Evolutionary conservation across 345 rosid genomes (phyloP).

Genomic region (Crucihimalaya himalaica): DNA sequence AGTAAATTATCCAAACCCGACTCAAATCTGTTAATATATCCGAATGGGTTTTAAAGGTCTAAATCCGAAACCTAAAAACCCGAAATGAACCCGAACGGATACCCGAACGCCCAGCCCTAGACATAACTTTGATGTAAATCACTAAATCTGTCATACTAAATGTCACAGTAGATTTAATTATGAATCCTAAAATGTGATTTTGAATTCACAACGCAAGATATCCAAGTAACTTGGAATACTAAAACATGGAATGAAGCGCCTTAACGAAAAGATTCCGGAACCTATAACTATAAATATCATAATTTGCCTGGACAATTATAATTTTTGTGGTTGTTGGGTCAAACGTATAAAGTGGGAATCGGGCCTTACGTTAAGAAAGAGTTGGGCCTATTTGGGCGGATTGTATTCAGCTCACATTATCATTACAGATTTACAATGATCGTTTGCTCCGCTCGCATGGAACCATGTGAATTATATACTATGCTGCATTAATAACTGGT

Average conservation of each 20-base stretch:
- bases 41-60: too few relatives aligned
- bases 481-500: not conserved
- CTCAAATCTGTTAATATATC: too few relatives aligned
- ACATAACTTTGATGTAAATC: too few relatives aligned
- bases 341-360: not conserved
- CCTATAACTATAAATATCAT: not conserved
- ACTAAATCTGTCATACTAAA: too few relatives aligned
- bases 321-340: not conserved
- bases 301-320: not conserved
- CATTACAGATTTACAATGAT: not conserved
- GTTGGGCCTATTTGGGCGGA: not conserved
- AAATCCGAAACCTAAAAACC: too few relatives aligned
- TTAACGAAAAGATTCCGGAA: not conserved
- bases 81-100: too few relatives aligned
- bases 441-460: too few relatives aligned
- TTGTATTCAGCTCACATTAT: not conserved
- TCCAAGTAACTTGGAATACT: not conserved
- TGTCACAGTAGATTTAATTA: too few relatives aligned
- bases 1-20: too few relatives aligned
- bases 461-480: too few relatives aligned
- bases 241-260: not conserved
- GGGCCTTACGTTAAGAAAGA: not conserved
- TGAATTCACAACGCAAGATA: not conserved
- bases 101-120: too few relatives aligned
- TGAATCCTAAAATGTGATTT: not conserved